Conservation (phyloP, 1,139 yeast species). For the Eremothecium cymbalariae region DNA sequence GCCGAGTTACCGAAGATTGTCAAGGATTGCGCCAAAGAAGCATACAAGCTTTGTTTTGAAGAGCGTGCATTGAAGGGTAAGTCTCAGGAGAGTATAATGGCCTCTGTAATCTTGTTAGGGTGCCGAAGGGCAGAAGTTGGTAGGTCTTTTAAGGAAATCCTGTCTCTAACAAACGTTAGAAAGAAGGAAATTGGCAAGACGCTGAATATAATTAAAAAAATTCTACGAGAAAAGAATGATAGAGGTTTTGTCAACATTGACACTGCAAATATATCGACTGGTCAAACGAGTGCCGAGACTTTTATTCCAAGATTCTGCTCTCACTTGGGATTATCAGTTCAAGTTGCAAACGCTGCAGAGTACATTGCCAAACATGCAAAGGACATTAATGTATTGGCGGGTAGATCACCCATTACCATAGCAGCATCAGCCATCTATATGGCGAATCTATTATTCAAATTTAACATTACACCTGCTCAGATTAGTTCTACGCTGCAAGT, state of each 20-base stretch:
- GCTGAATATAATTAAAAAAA: constrained; percentile 70
- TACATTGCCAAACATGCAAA: constrained; percentile 82
- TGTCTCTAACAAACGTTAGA: constrained; percentile 92
- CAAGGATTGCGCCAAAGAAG: constrained; percentile 96
- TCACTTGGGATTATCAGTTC: constrained; percentile 78
- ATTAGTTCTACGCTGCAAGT: constrained; percentile 96
- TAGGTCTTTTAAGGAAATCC: constrained; percentile 90
- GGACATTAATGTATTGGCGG: constrained; percentile 90
- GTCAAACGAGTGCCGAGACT: constrained; percentile 90
- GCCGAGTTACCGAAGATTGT: constrained; percentile 90
- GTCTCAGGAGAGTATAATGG: constrained; percentile 91
- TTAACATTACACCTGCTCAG: constrained; percentile 57
- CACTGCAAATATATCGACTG: constrained; percentile 62
- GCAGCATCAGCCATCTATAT: constrained; percentile 96
- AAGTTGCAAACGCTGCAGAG: constrained; percentile 89
- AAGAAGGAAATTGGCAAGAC: constrained; percentile 89
- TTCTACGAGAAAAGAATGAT: constrained; percentile 59
- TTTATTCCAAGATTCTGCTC: constrained; percentile 94
- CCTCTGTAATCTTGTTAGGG: constrained; percentile 90
- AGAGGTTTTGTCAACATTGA: constrained; percentile 34
- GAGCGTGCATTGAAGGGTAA: constrained; percentile 83
- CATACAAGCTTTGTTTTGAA: constrained; percentile 84
- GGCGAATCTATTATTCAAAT: constrained; percentile 78
- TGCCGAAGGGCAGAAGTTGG: constrained; percentile 93
- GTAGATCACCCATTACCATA: constrained; percentile 93